These are phyloP conservation scores for Millerago galiae DNA, from an alignment of 805 yeast species.

Conservation along the genomic window DNA sequence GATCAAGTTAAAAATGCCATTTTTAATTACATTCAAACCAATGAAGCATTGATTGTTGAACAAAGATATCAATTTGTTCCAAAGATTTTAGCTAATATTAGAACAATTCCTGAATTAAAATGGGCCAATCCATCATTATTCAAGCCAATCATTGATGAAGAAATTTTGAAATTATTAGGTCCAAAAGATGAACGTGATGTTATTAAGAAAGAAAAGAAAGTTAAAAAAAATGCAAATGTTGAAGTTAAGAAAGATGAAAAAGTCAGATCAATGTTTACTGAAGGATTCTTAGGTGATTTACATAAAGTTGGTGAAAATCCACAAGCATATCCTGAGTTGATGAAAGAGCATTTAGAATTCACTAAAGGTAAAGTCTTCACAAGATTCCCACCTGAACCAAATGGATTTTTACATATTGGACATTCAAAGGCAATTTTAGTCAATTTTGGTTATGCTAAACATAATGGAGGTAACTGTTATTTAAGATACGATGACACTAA, in stretches of 20 bases:
- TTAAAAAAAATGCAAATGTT: slow-evolving; percentile 32
- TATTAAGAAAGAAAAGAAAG: slow-evolving; percentile 68
- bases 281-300: slow-evolving; percentile 92
- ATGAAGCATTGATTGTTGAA: slow-evolving; percentile 53
- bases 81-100: slow-evolving; percentile 66
- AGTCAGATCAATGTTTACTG: slow-evolving; percentile 77
- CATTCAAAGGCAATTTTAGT: slow-evolving; percentile 98
- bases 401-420: slow-evolving; percentile 95
- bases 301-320: slow-evolving; percentile 96
- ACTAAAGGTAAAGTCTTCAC: slow-evolving; percentile 84
- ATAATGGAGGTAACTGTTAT: slow-evolving; percentile 80
- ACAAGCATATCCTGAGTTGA: slow-evolving; percentile 80
- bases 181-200: slow-evolving; percentile 96
- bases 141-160: slow-evolving; percentile 81
- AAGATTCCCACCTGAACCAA: slow-evolving; percentile 98
- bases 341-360: slow-evolving; percentile 70
- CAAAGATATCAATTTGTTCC: slow-evolving; percentile 81
- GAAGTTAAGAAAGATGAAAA: slow-evolving; percentile 13
- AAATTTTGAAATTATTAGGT: slow-evolving; percentile 68
- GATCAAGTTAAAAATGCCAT: slow-evolving; percentile 59
- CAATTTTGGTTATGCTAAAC: slow-evolving; percentile 94
- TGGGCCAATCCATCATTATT: slow-evolving; percentile 89
- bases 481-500: slow-evolving; percentile 95
- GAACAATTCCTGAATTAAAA: slow-evolving; percentile 66
- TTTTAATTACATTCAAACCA: slow-evolving; percentile 47